Base-by-base conservation (phyloP, 345 rosid genomes). In the Citrus inodora region DNA sequence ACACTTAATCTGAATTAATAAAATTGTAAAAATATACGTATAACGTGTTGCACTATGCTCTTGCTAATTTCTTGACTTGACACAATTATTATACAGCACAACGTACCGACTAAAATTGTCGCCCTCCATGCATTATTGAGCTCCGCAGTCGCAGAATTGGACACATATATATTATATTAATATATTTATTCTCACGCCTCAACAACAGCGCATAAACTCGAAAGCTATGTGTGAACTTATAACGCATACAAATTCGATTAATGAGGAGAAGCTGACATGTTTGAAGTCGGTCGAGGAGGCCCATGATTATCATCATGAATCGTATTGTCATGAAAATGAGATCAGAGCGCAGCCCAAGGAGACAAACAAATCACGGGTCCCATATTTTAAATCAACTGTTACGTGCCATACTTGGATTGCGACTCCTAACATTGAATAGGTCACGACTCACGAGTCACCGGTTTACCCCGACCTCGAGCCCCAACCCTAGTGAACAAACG, bases 401-500 rank as follows among this genome's bases (percentile, higher is more conserved):
- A 64, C 66, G 74, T 70, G 70, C 66, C 63, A 17, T 11, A 22
- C 24, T 56, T 24, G 32, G 80, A 67, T 65, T 74, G 72, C 11
- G 79, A 74, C 71, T 51, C 71, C 46, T 11, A 42, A 33, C 65
- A 30, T 22, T 75, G 75, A 63, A 32, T 32, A 30, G 77, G 80
- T 33, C 82, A n/a, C 78, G 30, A 67, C 4, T 46, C 17, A 1
- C 51, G 51, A 13, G 17, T 46, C 51, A 46, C 51, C 5, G 1
- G 58, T 61, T 33, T 1, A 51, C 48, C 56, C 25, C 56, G 25
- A 42, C 21, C 61, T 27, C 40, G 0, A 33, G 21, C 51, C n/a
- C 24, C 65, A 33, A 16, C 33, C 21, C 14, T 4, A 9, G 11
- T 10, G 10, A 14, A 13, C 11, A n/a, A 4, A 61, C 17, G 16